A percentile compares a stretch with the other conserved stretches of the same genome.
Conservation (phyloP, 2,329 filamentous ascomycete species). For the Sporothrix mexicana region DNA sequence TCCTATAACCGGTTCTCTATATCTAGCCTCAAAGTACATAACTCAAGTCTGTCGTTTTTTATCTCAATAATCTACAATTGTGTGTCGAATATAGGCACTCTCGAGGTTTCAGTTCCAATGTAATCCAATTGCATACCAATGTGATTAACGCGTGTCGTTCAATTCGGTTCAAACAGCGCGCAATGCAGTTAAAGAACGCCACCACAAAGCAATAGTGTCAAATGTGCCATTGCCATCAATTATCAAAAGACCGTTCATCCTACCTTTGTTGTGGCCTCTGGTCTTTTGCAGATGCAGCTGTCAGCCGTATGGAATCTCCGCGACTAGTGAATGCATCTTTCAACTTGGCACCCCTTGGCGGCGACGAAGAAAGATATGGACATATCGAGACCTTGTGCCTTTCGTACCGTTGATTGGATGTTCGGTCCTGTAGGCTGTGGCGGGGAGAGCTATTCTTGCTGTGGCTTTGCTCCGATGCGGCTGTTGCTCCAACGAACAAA, state of each 20-base stretch:
- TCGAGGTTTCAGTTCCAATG: neutral
- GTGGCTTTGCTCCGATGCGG: constrained; percentile 18
- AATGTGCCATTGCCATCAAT: neutral
- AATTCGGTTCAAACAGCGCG: no score
- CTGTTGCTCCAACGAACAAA: neutral
- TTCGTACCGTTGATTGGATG: neutral
- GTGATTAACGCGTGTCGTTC: neutral
- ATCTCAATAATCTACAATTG: neutral
- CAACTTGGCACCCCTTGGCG: neutral
- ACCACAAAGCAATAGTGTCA: constrained; percentile 1
- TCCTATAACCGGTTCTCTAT: neutral
- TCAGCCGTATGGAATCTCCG: constrained; percentile 22
- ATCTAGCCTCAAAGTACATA: neutral
- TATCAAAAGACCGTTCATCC: neutral
- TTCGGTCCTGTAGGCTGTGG: neutral
- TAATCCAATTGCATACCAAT: no score
- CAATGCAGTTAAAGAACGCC: no score
- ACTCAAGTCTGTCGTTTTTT: neutral
- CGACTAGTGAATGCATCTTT: neutral
- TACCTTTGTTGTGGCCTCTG: neutral
- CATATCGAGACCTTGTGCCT: no score
- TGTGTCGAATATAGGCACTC: neutral
- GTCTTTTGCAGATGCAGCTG: no score
- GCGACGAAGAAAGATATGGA: neutral
- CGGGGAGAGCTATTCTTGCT: neutral